Base-by-base conservation (phyloP, 352 stramenopile genomes). In the Aphanomyces euteiches region DNA sequence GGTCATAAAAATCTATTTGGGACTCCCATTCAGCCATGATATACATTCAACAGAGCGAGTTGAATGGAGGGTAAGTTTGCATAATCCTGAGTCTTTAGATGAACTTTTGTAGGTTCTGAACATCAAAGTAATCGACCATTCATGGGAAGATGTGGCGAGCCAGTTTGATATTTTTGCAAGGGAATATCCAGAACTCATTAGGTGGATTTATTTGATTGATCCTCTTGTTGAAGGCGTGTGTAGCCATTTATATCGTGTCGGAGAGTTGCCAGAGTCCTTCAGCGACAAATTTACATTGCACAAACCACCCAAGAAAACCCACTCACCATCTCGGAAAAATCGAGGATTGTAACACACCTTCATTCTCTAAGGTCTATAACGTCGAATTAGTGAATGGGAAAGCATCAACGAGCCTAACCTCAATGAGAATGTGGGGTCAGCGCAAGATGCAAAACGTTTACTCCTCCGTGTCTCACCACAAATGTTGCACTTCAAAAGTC, bases 1-100 rank as follows among this genome's bases (percentile, higher is more conserved):
- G 43, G 82, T 96, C 5, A 74, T 81, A 19, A 92, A 90, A 58
- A 75, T 96, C 15, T 93, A 93, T 73, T 76, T 94, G 2, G 88
- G 88, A 0, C 91, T 96, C n/a, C 87, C 88, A 3, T 84, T 96
- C 34, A 83, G 79, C 21, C 87, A 93, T 65, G 80, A 93, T 59
- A 92, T 95, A 50, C 87, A 96, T 74, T 95, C 86, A 41, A 90
- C 86, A 0, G 89, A 96, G 67, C 86, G 88, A 72, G 85, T 96
- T 17, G 79, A 95, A 48, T 96, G 89, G 89, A 77, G 89, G 60
- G 84, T 92, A 65, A 15, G 78, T 81, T 47, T 50, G 38, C 15
- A 43, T 38, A 40, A 21, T 19, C 17, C 8, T 15, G 15, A 38
- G 15, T 38, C 17, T 47, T 21, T 8, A 3, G 3, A 60, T 12